These are phyloP conservation scores for Tritrichomonas musculus DNA, from an alignment of 208 protist genomes.

Conservation along the genomic window DNA sequence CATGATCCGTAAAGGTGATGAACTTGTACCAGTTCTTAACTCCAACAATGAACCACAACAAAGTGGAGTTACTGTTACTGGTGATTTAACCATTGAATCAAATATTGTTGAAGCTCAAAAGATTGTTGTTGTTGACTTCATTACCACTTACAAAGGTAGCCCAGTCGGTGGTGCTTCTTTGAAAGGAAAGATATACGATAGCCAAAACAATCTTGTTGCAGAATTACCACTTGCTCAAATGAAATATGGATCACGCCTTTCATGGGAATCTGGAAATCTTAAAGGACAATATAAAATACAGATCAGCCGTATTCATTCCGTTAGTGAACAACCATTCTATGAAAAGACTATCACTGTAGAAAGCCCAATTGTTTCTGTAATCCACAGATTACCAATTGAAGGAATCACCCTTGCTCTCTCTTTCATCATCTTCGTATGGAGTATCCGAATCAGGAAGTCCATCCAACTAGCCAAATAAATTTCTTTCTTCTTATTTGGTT, in stretches of 20 bases:
- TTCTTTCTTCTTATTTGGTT: too few species aligned
- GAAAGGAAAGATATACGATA: neutral
- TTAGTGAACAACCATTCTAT: too few species aligned
- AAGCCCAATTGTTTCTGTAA: too few species aligned
- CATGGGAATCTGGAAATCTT: neutral
- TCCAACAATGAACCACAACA: neutral
- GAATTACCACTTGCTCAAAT: neutral
- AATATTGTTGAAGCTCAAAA: neutral
- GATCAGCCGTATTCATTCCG: neutral
- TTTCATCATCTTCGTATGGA: too few species aligned
- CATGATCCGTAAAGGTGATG: conserved; percentile 2
- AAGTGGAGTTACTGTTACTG: neutral
- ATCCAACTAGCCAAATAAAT: too few species aligned
- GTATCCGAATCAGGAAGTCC: too few species aligned
- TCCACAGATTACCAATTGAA: too few species aligned
- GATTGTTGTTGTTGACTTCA: neutral
- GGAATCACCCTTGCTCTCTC: too few species aligned
- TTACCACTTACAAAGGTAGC: neutral
- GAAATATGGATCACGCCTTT: neutral
- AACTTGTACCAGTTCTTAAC: neutral
- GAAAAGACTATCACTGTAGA: too few species aligned
- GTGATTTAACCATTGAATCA: neutral
- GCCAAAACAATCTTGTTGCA: neutral
- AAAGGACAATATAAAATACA: neutral
- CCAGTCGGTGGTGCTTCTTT: neutral